phyloP scores from a whole-genome alignment of 1,284 basidiomycete species.

The Meira nashicola region DNA sequence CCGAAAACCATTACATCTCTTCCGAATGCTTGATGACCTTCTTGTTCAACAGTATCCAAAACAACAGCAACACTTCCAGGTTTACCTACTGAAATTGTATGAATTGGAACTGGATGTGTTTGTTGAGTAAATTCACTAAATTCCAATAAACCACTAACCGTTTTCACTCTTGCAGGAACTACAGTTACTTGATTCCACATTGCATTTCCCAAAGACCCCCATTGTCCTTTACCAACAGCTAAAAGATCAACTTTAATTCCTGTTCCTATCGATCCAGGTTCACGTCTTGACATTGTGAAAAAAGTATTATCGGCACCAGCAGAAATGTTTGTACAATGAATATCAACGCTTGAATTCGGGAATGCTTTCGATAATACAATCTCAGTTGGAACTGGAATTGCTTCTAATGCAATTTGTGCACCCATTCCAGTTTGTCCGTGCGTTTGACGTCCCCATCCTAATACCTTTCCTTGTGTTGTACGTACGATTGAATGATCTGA shows the following conservation, averaged over 20 bases:
- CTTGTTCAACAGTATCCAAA: slow-evolving; percentile 42
- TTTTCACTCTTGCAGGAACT: slow-evolving; percentile 70
- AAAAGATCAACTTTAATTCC: slow-evolving; percentile 62
- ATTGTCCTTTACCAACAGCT: slow-evolving; percentile 76
- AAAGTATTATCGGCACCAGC: slow-evolving; percentile 46
- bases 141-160: slow-evolving; percentile 71
- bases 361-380: slow-evolving; percentile 66
- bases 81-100: slow-evolving; percentile 65
- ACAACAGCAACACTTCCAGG: slow-evolving; percentile 60
- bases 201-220: slow-evolving; percentile 79
- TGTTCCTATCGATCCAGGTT: slow-evolving; percentile 53
- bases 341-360: slow-evolving; percentile 56
- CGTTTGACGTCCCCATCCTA: slow-evolving; percentile 55
- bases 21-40: slow-evolving; percentile 53
- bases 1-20: slow-evolving; percentile 60
- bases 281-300: slow-evolving; percentile 33
- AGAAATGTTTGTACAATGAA: slow-evolving; percentile 29
- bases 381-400: slow-evolving; percentile 79
- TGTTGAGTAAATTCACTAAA: slow-evolving; percentile 56
- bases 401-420: slow-evolving; percentile 63
- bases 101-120: slow-evolving; percentile 67
- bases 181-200: slow-evolving; percentile 70
- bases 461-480: slow-evolving; percentile 64
- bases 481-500: slow-evolving; percentile 66
- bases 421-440: slow-evolving; percentile 77